Evolutionary conservation across 106 monocot species (phyloP).

Genomic region (Allium sativum): DNA sequence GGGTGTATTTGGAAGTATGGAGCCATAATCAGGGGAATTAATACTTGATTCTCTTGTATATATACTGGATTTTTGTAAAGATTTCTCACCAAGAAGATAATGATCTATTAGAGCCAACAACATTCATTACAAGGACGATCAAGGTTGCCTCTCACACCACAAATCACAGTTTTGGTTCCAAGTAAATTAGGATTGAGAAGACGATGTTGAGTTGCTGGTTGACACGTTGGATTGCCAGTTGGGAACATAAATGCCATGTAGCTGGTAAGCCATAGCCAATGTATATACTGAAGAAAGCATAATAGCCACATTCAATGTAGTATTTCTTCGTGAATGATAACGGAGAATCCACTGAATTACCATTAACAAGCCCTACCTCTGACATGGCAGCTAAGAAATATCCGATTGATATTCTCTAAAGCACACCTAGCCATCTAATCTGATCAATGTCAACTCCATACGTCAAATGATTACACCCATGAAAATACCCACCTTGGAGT

Average conservation of each 20-base stretch:
- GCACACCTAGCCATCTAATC: constrained; percentile 68
- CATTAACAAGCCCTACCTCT: constrained; percentile 69
- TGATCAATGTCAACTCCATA: constrained; percentile 85
- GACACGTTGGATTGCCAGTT: constrained; percentile 65
- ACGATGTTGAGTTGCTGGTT: constrained; percentile 31
- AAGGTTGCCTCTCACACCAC: constrained; percentile 65
- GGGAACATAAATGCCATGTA: constrained; percentile 66
- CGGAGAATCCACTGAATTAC: constrained; percentile 53
- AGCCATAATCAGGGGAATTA: constrained; percentile 92
- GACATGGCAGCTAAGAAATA: constrained; percentile 81
- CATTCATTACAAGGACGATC: constrained; percentile 92
- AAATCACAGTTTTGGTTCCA: constrained; percentile 37
- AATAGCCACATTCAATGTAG: constrained; percentile 53
- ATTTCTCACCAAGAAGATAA: constrained; percentile 57
- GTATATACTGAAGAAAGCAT: constrained; percentile 45
- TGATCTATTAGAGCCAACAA: constrained; percentile 84
- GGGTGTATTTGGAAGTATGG: constrained; percentile 72
- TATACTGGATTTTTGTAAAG: constrained; percentile 79
- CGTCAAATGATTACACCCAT: constrained; percentile 61
- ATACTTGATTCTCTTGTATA: constrained; percentile 81
- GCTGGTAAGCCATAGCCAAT: constrained; percentile 52
- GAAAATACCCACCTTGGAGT: constrained; percentile 98
- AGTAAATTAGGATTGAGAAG: constrained; percentile 12
- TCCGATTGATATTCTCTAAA: constrained; percentile 93
- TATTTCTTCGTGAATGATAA: constrained; percentile 63